Base-by-base conservation (phyloP, 345 rosid species). In the Firmiana major region DNA sequence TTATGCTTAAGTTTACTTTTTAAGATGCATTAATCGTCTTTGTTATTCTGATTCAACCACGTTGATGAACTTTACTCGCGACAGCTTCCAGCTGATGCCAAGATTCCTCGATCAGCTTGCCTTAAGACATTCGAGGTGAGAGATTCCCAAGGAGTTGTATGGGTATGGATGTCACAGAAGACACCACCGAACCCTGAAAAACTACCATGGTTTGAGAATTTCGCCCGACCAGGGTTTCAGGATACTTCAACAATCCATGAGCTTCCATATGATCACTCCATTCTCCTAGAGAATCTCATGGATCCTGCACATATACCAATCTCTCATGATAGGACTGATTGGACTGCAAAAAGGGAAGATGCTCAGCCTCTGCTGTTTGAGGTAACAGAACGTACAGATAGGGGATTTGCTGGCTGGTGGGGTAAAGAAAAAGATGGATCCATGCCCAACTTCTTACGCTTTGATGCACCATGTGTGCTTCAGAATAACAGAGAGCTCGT, bases 231-330 rank as follows among this genome's bases (percentile, higher is more conserved):
- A 0, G 91, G 96, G 40, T 93, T 93, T 78, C 86, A 83, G 67
- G 98, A 93, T 63, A 73, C 73, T 21, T 91, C 98, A 15, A 86
- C 93, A 7, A 87, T 86, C 81, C 98, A 95, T 40, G 98, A 92
- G 85, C 91, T 95, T 76, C 99, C 99, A 9, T 95, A 93, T 53
- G 99, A 95, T 76, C 99, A 93, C 81, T 93, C 97, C 60, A 93
- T 95, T 79, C 97, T 95, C 19, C 92, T 93, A 2, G 98, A 95
- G 85, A 95, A 95, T 83, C 92, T 95, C 42, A 95, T 95, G 99
- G 99, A 95, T 85, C 99, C 98, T 0, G 98, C 99, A 31, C 99
- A 95, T 77, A 77, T 95, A 21, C 99, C 98, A 7, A 93, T 95
- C 76, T 95, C 99, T 28, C 98, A 95, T 65, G 97, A 95, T 73